Percentiles rank a stretch among this genome's conserved stretches.
These are phyloP conservation scores for Arachnomyces sp. DNA, from an alignment of 2,329 filamentous ascomycete species.

Conservation along the genomic window DNA sequence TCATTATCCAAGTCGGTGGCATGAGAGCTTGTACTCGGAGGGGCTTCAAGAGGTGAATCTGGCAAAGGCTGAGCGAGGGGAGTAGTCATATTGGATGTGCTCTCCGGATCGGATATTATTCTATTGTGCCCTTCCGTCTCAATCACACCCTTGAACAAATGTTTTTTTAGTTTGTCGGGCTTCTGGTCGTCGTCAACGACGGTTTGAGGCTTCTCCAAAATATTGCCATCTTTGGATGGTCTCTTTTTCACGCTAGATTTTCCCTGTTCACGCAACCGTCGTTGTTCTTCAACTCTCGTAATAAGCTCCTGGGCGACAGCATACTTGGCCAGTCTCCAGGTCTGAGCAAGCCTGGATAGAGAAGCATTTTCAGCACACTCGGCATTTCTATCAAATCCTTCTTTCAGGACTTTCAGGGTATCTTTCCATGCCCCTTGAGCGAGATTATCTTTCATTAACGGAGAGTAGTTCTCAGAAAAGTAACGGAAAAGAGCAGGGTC, in stretches of 20 bases:
- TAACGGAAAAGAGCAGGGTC: constrained; percentile 35
- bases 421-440: constrained; percentile 17
- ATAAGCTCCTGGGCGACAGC: constrained; percentile 45
- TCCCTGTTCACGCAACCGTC: constrained; percentile 15
- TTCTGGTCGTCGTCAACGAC: constrained; percentile 28
- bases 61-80: constrained; percentile 46
- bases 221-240: constrained; percentile 23
- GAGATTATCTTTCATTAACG: constrained; percentile 25
- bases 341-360: constrained; percentile 47
- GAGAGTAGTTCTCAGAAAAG: constrained; percentile 37
- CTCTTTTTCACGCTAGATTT: constrained; percentile 18
- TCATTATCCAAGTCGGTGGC: constrained; percentile 27
- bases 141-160: constrained; percentile 37
- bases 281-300: constrained; percentile 29
- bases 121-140: constrained; percentile 28
- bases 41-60: constrained; percentile 30
- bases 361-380: constrained; percentile 45
- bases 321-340: constrained; percentile 51
- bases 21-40: constrained; percentile 21
- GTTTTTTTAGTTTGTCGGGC: constrained; percentile 33
- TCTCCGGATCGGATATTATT: constrained; percentile 35
- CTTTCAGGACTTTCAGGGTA: constrained; percentile 27
- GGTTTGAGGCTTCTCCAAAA: constrained; percentile 19
- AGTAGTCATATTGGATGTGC: constrained; percentile 49
- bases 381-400: constrained; percentile 48